A percentile compares a stretch with the other conserved stretches of the same genome.
Evolutionary conservation across 2,329 filamentous ascomycete genomes (phyloP).

Genomic region (Cadophora malorum): DNA sequence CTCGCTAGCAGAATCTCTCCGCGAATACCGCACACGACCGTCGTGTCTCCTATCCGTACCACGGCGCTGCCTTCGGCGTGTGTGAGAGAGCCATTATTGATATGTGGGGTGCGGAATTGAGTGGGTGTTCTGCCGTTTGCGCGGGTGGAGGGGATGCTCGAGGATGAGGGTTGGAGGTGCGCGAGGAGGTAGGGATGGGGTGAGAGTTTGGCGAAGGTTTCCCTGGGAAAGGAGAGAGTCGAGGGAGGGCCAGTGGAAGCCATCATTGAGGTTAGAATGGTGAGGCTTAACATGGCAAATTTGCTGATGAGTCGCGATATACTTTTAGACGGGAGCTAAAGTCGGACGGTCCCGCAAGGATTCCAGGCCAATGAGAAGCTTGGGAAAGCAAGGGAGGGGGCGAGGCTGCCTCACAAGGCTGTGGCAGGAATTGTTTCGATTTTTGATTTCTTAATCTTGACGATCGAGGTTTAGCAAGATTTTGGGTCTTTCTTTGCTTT

Average conservation of each 20-base stretch:
- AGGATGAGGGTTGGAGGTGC: constrained; percentile 71
- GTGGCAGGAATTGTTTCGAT: constrained; percentile 8
- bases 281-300: constrained; percentile 5
- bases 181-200: constrained; percentile 89
- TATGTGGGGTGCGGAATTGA: constrained; percentile 73
- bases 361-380: constrained; percentile 23
- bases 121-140: constrained; percentile 80
- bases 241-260: constrained; percentile 37
- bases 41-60: constrained; percentile 86
- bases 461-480: background rate
- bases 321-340: constrained; percentile 28
- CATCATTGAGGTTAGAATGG: constrained; percentile 29
- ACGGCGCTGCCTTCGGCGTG: constrained; percentile 91
- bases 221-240: constrained; percentile 56
- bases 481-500: too few species aligned
- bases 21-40: constrained; percentile 91
- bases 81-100: constrained; percentile 84
- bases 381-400: too few species aligned
- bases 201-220: constrained; percentile 87
- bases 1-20: constrained; percentile 81
- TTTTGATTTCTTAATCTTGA: background rate
- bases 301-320: constrained; percentile 25
- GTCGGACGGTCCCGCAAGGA: constrained; percentile 15
- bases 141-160: constrained; percentile 65
- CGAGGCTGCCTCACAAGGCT: constrained; percentile 29